Conservation (phyloP, 2,329 filamentous ascomycete species). For the Fusarium coicis region DNA sequence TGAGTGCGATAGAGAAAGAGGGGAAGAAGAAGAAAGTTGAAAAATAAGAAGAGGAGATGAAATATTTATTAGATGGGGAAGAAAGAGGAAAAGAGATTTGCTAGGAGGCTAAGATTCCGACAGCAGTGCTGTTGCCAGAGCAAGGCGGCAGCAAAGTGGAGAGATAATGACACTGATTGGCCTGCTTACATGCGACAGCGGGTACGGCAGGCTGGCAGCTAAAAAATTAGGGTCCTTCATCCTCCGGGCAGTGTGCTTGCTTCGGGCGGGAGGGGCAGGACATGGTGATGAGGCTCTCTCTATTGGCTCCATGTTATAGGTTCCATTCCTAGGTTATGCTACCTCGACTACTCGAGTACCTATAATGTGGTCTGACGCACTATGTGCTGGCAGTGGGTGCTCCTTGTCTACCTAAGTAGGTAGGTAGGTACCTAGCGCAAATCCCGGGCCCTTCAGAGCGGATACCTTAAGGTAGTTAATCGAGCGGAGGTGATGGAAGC, state of each 20-base stretch:
- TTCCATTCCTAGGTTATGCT: neutral
- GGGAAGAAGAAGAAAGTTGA: slow-evolving; percentile 4
- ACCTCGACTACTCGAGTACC: neutral
- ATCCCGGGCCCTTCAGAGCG: neutral
- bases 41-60: slow-evolving; percentile 6
- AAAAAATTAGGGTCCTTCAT: slow-evolving; percentile 11
- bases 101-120: slow-evolving; percentile 14
- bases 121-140: slow-evolving; percentile 25
- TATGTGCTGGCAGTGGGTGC: neutral
- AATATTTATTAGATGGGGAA: slow-evolving; percentile 29
- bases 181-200: neutral
- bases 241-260: neutral
- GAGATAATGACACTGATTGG: slow-evolving; percentile 9
- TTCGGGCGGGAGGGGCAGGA: neutral
- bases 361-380: neutral
- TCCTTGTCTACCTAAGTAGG: neutral
- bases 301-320: neutral
- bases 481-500: slow-evolving; percentile 5
- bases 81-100: slow-evolving; percentile 39
- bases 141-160: slow-evolving; percentile 34
- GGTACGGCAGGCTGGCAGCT: slow-evolving; percentile 7
- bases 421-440: neutral
- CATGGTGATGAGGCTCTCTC: neutral
- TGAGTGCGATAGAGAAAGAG: slow-evolving; percentile 8
- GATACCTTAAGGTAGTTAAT: neutral